These are phyloP conservation scores for Fomitopsis betulina DNA, from an alignment of 1,284 basidiomycete species.

Conservation along the genomic window DNA sequence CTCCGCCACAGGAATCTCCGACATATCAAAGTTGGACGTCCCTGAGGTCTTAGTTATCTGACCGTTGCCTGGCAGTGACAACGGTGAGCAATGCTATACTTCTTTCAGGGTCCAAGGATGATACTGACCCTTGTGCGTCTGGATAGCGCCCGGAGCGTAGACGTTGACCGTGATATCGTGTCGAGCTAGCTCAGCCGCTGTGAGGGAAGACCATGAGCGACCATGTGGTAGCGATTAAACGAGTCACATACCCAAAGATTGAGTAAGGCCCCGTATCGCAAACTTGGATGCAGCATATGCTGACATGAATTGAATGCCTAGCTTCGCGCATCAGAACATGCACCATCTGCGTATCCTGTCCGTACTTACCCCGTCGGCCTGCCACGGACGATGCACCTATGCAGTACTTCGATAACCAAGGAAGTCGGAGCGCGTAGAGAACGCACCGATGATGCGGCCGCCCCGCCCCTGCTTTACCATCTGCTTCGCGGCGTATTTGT, in stretches of 20 bases:
- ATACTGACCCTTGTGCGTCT: conserved; percentile 7
- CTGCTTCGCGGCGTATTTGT: conserved; percentile 29
- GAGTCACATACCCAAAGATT: conserved; percentile 4
- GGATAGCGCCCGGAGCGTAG: conserved; percentile 10
- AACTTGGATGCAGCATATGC: conserved; percentile 21
- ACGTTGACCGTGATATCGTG: conserved; percentile 12
- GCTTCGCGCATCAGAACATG: neutral
- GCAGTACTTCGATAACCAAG: neutral
- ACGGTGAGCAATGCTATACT: neutral
- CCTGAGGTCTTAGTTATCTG: neutral
- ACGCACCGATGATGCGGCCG: conserved; percentile 25
- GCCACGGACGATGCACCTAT: neutral
- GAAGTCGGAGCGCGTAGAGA: too few relatives aligned
- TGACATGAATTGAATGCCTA: neutral
- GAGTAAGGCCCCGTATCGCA: conserved; percentile 24
- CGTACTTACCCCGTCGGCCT: neutral
- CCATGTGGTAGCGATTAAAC: neutral
- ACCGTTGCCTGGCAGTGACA: neutral
- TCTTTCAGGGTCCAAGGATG: neutral
- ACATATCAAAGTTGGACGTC: neutral
- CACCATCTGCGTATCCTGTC: neutral
- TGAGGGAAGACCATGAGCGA: neutral
- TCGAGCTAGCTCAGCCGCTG: conserved; percentile 8
- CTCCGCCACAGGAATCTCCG: neutral
- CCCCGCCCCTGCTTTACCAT: conserved; percentile 12